These are phyloP conservation scores for Tilletiopsis washingtonensis DNA, from an alignment of 1,284 basidiomycete species.

Conservation along the genomic window DNA sequence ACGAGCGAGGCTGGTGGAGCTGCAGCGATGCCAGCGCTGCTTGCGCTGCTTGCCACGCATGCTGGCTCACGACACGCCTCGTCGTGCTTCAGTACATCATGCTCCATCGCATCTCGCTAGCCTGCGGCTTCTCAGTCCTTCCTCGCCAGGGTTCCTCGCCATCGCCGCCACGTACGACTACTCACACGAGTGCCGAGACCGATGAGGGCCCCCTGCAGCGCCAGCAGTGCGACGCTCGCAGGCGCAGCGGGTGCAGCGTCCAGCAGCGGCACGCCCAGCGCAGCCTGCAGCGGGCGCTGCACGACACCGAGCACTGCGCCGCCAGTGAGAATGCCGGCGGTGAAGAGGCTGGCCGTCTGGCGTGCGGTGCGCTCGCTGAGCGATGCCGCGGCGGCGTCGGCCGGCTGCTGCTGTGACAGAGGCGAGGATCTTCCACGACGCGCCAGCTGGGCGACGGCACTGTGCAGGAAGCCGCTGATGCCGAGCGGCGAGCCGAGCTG, in stretches of 20 bases:
- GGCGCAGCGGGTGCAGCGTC: constrained; percentile 13
- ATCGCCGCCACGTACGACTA: neutral
- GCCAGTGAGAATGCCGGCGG: constrained; percentile 30
- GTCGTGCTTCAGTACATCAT: neutral
- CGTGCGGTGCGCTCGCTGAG: constrained; percentile 11
- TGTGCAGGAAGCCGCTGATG: constrained; percentile 40
- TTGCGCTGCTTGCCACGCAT: neutral
- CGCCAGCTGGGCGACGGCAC: no score
- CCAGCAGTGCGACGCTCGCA: neutral
- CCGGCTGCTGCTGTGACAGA: neutral
- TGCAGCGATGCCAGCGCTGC: no score
- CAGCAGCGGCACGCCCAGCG: constrained; percentile 26
- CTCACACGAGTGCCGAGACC: constrained; percentile 43
- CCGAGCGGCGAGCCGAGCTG: constrained; percentile 37
- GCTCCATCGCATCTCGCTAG: no score
- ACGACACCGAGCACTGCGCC: constrained; percentile 23
- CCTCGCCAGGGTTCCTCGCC: neutral
- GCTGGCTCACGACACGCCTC: neutral
- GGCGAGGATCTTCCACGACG: neutral
- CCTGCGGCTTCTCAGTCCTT: neutral
- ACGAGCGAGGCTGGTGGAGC: no score
- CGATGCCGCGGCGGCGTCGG: neutral
- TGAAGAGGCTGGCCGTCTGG: constrained; percentile 13
- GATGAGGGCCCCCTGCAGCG: constrained; percentile 23
- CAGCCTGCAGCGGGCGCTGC: constrained; percentile 13